Evolutionary conservation across 768 basidiomycete genomes (phyloP).

Genomic region (Pleurotus eryngii): DNA sequence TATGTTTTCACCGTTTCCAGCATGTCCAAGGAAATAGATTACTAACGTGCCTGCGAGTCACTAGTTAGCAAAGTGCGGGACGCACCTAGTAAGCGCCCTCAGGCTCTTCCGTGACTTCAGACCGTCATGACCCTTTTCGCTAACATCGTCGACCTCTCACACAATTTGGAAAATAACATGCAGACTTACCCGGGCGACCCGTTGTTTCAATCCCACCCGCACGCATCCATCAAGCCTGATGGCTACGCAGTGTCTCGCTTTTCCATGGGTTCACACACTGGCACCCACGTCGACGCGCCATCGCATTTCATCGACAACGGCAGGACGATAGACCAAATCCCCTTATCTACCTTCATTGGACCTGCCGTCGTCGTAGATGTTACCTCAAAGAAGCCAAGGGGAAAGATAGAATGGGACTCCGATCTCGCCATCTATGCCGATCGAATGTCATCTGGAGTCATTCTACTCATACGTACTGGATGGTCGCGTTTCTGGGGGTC

Average conservation of each 20-base stretch:
- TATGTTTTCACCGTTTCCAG: no score
- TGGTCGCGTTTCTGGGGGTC: slow-evolving; percentile 60
- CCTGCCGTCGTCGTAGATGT: slow-evolving; percentile 58
- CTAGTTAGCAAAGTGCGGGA: no score
- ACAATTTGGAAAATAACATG: slow-evolving; percentile 40
- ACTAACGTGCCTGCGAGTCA: no score
- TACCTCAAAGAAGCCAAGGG: slow-evolving; percentile 36
- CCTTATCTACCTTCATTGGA: slow-evolving; percentile 49
- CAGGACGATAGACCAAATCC: slow-evolving; percentile 54
- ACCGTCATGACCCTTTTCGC: no score
- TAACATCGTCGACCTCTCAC: slow-evolving; percentile 51
- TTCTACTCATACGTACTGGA: slow-evolving; percentile 61
- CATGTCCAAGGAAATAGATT: no score
- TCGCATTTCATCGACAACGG: slow-evolving; percentile 65
- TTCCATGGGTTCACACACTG: slow-evolving; percentile 65
- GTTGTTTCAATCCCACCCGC: slow-evolving; percentile 33
- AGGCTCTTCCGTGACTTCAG: no score
- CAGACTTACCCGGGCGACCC: slow-evolving; percentile 60
- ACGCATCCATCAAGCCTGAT: slow-evolving; percentile 38
- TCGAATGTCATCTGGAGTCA: slow-evolving; percentile 34
- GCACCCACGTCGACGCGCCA: slow-evolving; percentile 80
- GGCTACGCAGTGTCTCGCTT: slow-evolving; percentile 52
- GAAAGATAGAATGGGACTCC: slow-evolving; percentile 51
- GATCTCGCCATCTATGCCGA: slow-evolving; percentile 36
- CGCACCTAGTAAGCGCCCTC: no score